Base-by-base conservation (phyloP, 495 filamentous ascomycete genomes). In the Lophiotrema nucula region DNA sequence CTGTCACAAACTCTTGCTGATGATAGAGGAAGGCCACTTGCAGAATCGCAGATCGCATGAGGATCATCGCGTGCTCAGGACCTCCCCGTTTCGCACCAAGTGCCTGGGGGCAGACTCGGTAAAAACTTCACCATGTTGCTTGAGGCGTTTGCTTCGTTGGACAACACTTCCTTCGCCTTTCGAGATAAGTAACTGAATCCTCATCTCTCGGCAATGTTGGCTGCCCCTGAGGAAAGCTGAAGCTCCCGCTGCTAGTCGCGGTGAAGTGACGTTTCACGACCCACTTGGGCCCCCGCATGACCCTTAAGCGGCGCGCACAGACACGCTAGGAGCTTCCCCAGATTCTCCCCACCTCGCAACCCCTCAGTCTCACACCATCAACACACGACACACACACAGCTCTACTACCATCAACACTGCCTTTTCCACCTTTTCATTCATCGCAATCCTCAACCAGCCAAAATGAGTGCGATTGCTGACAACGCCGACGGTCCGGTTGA, bases 401-500 rank as follows among this genome's bases (percentile, higher is more conserved):
- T 50, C 16, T 12, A 4, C 21, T 33, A 15, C 28, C 10, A 18
- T 15, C 33, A 33, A 50, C 11, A 10, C 47, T 18, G 15, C 25
- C 26, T 56, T 25, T 25, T 50, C 37, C 46, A 37, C 35, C n/a
- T 26, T 21, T 39, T 25, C 41, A 33, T 43, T 11, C 13, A 47
- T 15, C n/a, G n/a, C n/a, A n/a, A n/a, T n/a, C n/a, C n/a, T n/a
- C n/a, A n/a, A n/a, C 25, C 62, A 25, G 62, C 49, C 69, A 71
- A 53, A 43, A 74, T 74, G 72, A 74, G 72, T 74, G 72, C 72
- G 70, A 72, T 74, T 64, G 61, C 54, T 27, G 72, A 74, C 21
- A 58, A 43, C 58, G 41, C 45, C 46, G 71, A 68, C 16, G 67
- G 67, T 26, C 45, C 58, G 6, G 44, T 54, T 52, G 69, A 71